A percentile compares a stretch with the other conserved stretches of the same genome.
Evolutionary conservation across 768 basidiomycete species (phyloP).

Genomic region (Russula vinacea): DNA sequence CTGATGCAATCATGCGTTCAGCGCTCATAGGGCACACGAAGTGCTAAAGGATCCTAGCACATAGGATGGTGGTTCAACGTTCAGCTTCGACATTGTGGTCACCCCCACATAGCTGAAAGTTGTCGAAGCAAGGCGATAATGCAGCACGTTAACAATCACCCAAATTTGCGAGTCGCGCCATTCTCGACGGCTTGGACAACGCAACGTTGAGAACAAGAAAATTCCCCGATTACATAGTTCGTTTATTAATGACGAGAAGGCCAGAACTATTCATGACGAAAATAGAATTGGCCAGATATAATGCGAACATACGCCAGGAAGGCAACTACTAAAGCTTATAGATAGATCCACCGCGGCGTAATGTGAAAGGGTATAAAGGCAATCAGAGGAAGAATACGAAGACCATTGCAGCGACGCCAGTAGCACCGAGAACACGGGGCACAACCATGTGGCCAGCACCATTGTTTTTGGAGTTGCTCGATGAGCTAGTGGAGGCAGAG

Average conservation of each 20-base stretch:
- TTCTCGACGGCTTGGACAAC: too few relatives aligned
- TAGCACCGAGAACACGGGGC: conserved; percentile 28
- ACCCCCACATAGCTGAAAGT: too few relatives aligned
- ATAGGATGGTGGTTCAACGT: too few relatives aligned
- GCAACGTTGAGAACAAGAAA: not conserved
- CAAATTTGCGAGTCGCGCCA: too few relatives aligned
- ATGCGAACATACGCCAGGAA: conserved; percentile 10
- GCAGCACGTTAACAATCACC: too few relatives aligned
- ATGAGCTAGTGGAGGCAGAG: conserved; percentile 4
- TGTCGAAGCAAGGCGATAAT: too few relatives aligned
- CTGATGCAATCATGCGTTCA: not conserved
- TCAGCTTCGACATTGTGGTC: too few relatives aligned
- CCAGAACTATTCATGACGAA: not conserved
- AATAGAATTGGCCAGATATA: conserved; percentile 10
- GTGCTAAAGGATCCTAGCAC: too few relatives aligned
- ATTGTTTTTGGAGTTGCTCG: conserved; percentile 6
- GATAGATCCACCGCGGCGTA: conserved; percentile 5
- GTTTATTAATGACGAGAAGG: too few relatives aligned
- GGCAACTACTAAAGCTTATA: not conserved
- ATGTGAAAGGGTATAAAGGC: not conserved
- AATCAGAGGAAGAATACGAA: conserved; percentile 22
- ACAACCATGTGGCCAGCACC: conserved; percentile 28
- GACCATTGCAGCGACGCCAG: conserved; percentile 27
- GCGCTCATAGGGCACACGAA: too few relatives aligned
- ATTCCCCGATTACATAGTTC: not conserved